These are phyloP conservation scores for Darksidea phi DNA, from an alignment of 495 filamentous ascomycete genomes.

Conservation along the genomic window DNA sequence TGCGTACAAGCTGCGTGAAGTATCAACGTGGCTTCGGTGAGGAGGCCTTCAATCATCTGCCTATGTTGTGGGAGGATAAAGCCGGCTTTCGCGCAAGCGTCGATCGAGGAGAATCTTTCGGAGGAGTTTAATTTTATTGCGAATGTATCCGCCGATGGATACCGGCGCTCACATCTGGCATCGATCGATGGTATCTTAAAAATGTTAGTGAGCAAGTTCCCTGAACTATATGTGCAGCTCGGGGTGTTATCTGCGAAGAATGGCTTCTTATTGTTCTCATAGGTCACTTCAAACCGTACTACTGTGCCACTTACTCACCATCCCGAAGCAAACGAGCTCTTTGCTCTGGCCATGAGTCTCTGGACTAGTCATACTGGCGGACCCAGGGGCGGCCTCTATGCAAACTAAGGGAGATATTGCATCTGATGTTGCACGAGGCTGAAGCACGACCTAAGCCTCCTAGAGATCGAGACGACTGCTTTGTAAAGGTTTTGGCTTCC, in stretches of 20 bases:
- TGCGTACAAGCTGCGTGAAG: not conserved
- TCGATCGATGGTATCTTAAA: not conserved
- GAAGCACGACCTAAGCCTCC: too few relatives aligned
- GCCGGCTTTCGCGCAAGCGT: not conserved
- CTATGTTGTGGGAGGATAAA: not conserved
- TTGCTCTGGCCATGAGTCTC: not conserved
- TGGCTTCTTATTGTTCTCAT: too few relatives aligned
- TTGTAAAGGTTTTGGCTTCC: too few relatives aligned
- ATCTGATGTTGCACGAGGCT: too few relatives aligned
- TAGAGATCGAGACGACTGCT: too few relatives aligned
- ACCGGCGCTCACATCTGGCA: not conserved
- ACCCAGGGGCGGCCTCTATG: too few relatives aligned
- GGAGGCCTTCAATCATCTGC: slow-evolving; percentile 2
- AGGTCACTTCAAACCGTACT: too few relatives aligned
- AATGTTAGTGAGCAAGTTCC: not conserved
- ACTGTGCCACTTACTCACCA: not conserved
- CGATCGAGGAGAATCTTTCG: not conserved
- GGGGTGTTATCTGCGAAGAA: too few relatives aligned
- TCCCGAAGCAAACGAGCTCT: not conserved
- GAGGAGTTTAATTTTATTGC: not conserved
- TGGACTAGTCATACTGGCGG: too few relatives aligned
- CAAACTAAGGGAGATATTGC: too few relatives aligned
- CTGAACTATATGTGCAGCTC: too few relatives aligned
- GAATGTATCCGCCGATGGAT: not conserved
- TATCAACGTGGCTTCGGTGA: not conserved